Percentiles rank a stretch among this genome's conserved stretches.
Conservation (phyloP, 2,329 filamentous ascomycete species). For the Apiospora pterosperma region DNA sequence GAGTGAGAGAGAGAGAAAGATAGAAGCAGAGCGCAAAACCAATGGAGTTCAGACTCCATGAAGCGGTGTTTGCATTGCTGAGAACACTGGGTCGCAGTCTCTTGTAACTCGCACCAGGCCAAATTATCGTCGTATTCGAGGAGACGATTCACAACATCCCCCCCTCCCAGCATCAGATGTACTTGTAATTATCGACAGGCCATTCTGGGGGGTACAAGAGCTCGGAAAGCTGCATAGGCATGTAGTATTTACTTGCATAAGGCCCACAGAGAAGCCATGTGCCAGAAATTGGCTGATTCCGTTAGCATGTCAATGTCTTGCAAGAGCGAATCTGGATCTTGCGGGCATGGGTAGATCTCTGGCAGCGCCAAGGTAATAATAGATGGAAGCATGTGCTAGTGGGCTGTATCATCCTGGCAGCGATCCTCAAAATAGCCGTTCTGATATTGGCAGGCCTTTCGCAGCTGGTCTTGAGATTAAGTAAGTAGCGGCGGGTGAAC, state of each 20-base stretch:
- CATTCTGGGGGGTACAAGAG: neutral
- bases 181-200: neutral
- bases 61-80: neutral
- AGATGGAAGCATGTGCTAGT: neutral
- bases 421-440: neutral
- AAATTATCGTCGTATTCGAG: neutral
- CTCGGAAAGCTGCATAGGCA: neutral
- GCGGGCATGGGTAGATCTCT: neutral
- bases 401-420: neutral
- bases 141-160: neutral
- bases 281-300: neutral
- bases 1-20: neutral
- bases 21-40: too few species aligned
- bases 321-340: conserved; percentile 1
- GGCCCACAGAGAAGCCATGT: neutral
- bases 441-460: neutral
- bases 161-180: neutral
- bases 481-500: neutral
- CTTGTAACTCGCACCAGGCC: neutral
- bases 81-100: neutral
- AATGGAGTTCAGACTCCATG: neutral
- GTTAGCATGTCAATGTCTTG: neutral
- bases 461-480: neutral
- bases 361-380: neutral
- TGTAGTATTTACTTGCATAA: neutral